Conservation (phyloP, 129 eudicot genomes). For the Daucus carota region DH1_v3.0 NC_030386.2:21960501-21961000, state of each 20-base stretch:
- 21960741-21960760: background rate
- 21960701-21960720: constrained; percentile 9
- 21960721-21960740: background rate
- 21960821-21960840: too few relatives aligned
- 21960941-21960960: too few relatives aligned
- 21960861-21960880: too few relatives aligned
- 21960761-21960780: background rate
- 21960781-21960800: background rate
- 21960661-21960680: background rate
- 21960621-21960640: constrained; percentile 13
- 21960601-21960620: background rate
- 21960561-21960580: background rate
- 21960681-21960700: background rate
- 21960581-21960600: background rate
- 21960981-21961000: too few relatives aligned
- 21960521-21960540: too few relatives aligned
- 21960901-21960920: too few relatives aligned
- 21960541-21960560: background rate
- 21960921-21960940: too few relatives aligned
- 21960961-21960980: too few relatives aligned
- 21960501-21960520: too few relatives aligned
- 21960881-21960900: too few relatives aligned
- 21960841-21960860: too few relatives aligned
- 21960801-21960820: background rate
- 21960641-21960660: background rate